These are phyloP conservation scores for Paraconiothyrium sp. DNA, from an alignment of 2,329 filamentous ascomycete genomes.

Conservation along the genomic window DNA sequence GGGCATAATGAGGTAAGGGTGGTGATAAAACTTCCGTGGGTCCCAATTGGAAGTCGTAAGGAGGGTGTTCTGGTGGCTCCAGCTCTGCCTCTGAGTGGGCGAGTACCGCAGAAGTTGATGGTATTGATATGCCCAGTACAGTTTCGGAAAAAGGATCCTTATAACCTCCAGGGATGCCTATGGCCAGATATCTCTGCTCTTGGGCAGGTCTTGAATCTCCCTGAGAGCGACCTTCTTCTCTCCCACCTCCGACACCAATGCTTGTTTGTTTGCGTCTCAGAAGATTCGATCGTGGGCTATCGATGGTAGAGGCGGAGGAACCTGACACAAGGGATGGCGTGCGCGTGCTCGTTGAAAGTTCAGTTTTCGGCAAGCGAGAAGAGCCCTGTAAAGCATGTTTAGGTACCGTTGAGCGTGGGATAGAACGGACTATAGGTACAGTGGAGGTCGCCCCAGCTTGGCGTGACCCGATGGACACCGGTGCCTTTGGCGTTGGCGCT, in stretches of 20 bases:
- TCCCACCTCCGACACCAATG: slow-evolving; percentile 45
- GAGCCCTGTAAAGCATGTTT: slow-evolving; percentile 36
- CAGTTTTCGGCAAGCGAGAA: slow-evolving; percentile 47
- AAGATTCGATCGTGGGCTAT: slow-evolving; percentile 56
- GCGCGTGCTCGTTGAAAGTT: slow-evolving; percentile 45
- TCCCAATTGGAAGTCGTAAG: slow-evolving; percentile 58
- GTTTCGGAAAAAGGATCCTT: slow-evolving; percentile 54
- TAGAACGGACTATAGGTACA: slow-evolving; percentile 31
- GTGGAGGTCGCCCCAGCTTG: slow-evolving; percentile 35
- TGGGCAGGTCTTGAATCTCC: slow-evolving; percentile 47
- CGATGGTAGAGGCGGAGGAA: slow-evolving; percentile 57
- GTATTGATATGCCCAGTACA: slow-evolving; percentile 55
- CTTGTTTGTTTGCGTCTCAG: slow-evolving; percentile 57
- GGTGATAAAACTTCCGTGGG: slow-evolving; percentile 73
- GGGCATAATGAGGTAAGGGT: slow-evolving; percentile 71
- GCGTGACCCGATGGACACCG: slow-evolving; percentile 28
- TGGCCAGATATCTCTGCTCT: slow-evolving; percentile 39
- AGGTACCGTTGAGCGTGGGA: slow-evolving; percentile 28
- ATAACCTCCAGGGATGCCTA: slow-evolving; percentile 44
- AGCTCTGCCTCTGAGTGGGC: slow-evolving; percentile 37
- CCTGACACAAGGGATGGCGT: slow-evolving; percentile 61
- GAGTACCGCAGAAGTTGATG: slow-evolving; percentile 45
- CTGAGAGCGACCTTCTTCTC: slow-evolving; percentile 43
- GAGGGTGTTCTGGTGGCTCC: slow-evolving; percentile 32
- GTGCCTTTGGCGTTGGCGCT: slow-evolving; percentile 27